A percentile compares a stretch with the other conserved stretches of the same genome.
Conservation (phyloP, 164 flowering plant genomes). For the Vitis riparia region DNA sequence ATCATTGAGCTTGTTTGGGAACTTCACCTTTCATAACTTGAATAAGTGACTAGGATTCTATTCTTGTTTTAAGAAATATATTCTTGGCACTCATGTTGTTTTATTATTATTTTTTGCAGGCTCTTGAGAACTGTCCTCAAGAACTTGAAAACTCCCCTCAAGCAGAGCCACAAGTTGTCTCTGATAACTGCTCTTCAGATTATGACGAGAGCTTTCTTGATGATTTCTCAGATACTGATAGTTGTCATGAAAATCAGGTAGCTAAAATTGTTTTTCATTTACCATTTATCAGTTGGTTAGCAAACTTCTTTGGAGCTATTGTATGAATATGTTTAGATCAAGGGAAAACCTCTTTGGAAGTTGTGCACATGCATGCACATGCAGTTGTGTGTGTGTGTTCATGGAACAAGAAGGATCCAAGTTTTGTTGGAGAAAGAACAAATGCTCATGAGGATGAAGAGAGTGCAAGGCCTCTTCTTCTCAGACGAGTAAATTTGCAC, state of each 20-base stretch:
- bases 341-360: background rate
- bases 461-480: background rate
- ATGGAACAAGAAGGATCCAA: no score
- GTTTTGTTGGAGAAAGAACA: background rate
- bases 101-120: constrained; percentile 35
- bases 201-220: constrained; percentile 42
- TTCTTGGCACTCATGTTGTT: background rate
- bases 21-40: background rate
- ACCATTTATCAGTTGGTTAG: background rate
- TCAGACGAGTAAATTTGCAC: background rate
- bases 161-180: constrained; percentile 18
- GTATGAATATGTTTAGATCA: background rate
- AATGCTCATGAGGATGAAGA: background rate
- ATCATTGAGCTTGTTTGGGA: background rate
- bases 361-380: background rate
- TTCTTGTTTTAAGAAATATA: background rate
- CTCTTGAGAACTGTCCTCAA: constrained; percentile 50
- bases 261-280: constrained; percentile 1
- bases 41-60: background rate
- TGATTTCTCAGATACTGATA: constrained; percentile 59
- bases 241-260: constrained; percentile 54
- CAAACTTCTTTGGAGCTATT: background rate
- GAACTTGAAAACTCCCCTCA: constrained; percentile 18
- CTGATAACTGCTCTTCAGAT: constrained; percentile 48
- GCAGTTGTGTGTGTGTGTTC: no score